These are phyloP conservation scores for Lycium barbarum DNA, from an alignment of 257 asterid genomes.

Conservation along the genomic window DNA sequence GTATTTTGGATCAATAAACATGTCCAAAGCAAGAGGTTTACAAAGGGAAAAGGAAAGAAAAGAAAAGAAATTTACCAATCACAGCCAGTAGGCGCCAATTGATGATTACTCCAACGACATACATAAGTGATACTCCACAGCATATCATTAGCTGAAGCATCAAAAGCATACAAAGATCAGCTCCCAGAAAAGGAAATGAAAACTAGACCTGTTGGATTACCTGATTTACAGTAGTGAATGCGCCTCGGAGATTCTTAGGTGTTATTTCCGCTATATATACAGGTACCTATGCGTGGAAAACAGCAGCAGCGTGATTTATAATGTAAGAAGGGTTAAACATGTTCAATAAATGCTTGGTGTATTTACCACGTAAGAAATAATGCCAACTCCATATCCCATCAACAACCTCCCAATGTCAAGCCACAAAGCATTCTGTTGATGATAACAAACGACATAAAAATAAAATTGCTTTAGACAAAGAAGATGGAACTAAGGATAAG, in stretches of 20 bases:
- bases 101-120: slow-evolving; percentile 70
- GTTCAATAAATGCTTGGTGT: not conserved
- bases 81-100: slow-evolving; percentile 84
- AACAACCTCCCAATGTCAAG: slow-evolving; percentile 81
- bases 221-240: slow-evolving; percentile 85
- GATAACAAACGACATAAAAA: slow-evolving; percentile 24
- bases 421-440: slow-evolving; percentile 70
- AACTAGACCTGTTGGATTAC: slow-evolving; percentile 39
- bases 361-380: slow-evolving; percentile 80
- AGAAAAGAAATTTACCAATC: slow-evolving; percentile 51
- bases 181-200: not conserved
- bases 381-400: slow-evolving; percentile 79
- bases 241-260: slow-evolving; percentile 87
- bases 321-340: not conserved
- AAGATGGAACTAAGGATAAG: not conserved
- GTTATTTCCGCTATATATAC: slow-evolving; percentile 90
- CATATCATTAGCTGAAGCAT: slow-evolving; percentile 83
- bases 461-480: not conserved
- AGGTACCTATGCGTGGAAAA: slow-evolving; percentile 60
- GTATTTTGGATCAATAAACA: slow-evolving; percentile 16
- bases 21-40: not conserved
- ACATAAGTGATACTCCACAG: slow-evolving; percentile 72
- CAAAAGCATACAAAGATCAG: slow-evolving; percentile 34
- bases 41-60: not conserved
- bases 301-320: slow-evolving; percentile 27